Conservation (phyloP, 2,329 filamentous ascomycete species). For the Trichoderma sp. region DNA sequence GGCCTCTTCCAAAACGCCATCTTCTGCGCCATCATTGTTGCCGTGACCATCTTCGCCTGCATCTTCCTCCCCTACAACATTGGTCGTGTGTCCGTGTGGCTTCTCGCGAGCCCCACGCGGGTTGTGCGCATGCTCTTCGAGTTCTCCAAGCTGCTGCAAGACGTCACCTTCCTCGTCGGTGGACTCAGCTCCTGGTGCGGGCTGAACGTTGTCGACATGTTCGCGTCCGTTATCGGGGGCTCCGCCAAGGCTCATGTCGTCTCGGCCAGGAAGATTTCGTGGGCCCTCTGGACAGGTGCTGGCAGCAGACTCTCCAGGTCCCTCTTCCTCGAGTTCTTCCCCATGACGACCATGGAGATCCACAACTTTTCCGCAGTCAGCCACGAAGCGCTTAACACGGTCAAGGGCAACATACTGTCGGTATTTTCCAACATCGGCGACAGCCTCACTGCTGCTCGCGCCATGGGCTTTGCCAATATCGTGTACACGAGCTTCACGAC, state of each 20-base stretch:
- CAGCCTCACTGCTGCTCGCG: conserved; percentile 48
- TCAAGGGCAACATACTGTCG: conserved; percentile 57
- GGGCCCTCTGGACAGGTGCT: conserved; percentile 48
- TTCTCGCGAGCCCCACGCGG: conserved; percentile 77
- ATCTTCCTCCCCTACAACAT: conserved; percentile 92
- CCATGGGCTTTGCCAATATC: conserved; percentile 44
- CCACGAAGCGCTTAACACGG: conserved; percentile 65
- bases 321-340: conserved; percentile 54
- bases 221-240: conserved; percentile 43
- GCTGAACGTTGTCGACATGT: conserved; percentile 45
- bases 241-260: conserved; percentile 38
- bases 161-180: conserved; percentile 67
- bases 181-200: conserved; percentile 55
- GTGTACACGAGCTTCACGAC: conserved; percentile 21
- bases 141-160: conserved; percentile 77
- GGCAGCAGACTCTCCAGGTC: conserved; percentile 53
- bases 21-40: conserved; percentile 89
- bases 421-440: conserved; percentile 46
- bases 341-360: conserved; percentile 62
- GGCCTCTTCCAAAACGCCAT: conserved; percentile 92
- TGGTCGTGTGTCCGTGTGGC: conserved; percentile 79
- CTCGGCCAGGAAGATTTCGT: conserved; percentile 44
- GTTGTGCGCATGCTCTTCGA: conserved; percentile 73
- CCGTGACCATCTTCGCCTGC: conserved; percentile 80
- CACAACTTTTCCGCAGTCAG: conserved; percentile 77